Percentiles rank a stretch among this genome's conserved stretches.
Conservation (phyloP, 2,329 filamentous ascomycete genomes). For the Dendryphion nanum region DNA sequence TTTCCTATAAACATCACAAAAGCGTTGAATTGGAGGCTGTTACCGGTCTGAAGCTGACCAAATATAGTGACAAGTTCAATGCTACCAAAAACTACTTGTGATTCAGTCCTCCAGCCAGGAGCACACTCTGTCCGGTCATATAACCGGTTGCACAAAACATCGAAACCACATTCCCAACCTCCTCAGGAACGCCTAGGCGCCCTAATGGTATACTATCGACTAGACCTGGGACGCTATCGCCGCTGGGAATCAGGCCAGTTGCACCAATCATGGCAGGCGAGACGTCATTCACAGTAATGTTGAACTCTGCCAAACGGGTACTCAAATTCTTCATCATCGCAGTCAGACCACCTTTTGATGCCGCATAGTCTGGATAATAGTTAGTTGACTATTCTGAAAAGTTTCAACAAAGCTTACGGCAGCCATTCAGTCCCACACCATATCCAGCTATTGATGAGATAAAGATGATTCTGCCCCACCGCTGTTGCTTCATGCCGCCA, state of each 20-base stretch:
- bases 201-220: slow-evolving; percentile 20
- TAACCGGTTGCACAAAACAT: slow-evolving; percentile 26
- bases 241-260: slow-evolving; percentile 32
- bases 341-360: slow-evolving; percentile 61
- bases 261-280: slow-evolving; percentile 66
- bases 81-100: slow-evolving; percentile 20
- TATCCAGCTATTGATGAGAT: slow-evolving; percentile 63
- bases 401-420: slow-evolving; percentile 35
- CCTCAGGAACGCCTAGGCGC: slow-evolving; percentile 19
- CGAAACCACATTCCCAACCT: slow-evolving; percentile 22
- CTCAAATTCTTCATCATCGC: slow-evolving; percentile 66
- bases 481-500: slow-evolving; percentile 58
- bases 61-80: too few relatives aligned
- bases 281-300: slow-evolving; percentile 68
- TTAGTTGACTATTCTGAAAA: background rate
- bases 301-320: slow-evolving; percentile 56
- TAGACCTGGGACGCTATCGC: slow-evolving; percentile 14
- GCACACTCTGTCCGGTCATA: slow-evolving; percentile 22
- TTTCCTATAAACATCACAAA: too few relatives aligned
- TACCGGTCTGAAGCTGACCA: too few relatives aligned
- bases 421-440: slow-evolving; percentile 64
- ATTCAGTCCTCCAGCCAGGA: slow-evolving; percentile 25
- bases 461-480: slow-evolving; percentile 65
- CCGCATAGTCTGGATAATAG: slow-evolving; percentile 48
- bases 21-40: too few relatives aligned